Conservation (phyloP, 352 stramenopile genomes). For the Phytophthora hybrid region DNA sequence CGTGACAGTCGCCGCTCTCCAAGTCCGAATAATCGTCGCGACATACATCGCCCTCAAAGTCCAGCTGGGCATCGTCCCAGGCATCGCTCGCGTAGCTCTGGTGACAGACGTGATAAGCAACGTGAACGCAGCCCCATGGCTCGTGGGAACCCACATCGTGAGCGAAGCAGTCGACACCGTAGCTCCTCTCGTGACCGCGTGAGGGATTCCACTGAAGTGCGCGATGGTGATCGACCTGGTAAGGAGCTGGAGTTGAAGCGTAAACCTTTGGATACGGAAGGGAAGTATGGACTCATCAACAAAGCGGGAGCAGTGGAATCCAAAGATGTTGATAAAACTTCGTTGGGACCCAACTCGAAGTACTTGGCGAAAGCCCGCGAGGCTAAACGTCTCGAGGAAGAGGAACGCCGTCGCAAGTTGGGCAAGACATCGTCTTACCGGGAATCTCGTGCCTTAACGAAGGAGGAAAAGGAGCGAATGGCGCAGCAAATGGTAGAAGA, state of each 20-base stretch:
- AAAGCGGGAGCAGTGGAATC: conserved; percentile 65
- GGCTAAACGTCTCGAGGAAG: conserved; percentile 70
- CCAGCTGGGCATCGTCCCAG: conserved; percentile 10
- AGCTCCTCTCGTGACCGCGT: conserved; percentile 21
- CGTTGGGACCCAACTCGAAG: conserved; percentile 81
- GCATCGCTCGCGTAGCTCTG: conserved; percentile 27
- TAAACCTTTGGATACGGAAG: conserved; percentile 35
- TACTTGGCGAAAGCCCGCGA: conserved; percentile 79
- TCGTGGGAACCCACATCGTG: conserved; percentile 2
- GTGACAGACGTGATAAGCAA: conserved; percentile 4
- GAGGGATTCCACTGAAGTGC: not conserved
- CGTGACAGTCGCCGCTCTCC: conserved; percentile 12
- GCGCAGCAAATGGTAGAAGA: conserved; percentile 81
- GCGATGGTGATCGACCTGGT: conserved; percentile 1
- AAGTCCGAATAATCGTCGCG: conserved; percentile 8
- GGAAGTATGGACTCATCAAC: conserved; percentile 76
- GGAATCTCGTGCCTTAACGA: conserved; percentile 39
- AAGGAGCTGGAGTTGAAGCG: conserved; percentile 30
- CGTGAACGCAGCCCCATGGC: conserved; percentile 4
- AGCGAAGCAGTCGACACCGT: conserved; percentile 22
- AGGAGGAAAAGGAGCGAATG: conserved; percentile 73
- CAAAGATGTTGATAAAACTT: conserved; percentile 79
- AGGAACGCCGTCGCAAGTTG: conserved; percentile 73
- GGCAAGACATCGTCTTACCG: conserved; percentile 42
- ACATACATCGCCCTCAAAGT: conserved; percentile 27